These are phyloP conservation scores for Rutidosis leptorrhynchoides DNA, from an alignment of 129 eudicot genomes.

Conservation along the genomic window DNA sequence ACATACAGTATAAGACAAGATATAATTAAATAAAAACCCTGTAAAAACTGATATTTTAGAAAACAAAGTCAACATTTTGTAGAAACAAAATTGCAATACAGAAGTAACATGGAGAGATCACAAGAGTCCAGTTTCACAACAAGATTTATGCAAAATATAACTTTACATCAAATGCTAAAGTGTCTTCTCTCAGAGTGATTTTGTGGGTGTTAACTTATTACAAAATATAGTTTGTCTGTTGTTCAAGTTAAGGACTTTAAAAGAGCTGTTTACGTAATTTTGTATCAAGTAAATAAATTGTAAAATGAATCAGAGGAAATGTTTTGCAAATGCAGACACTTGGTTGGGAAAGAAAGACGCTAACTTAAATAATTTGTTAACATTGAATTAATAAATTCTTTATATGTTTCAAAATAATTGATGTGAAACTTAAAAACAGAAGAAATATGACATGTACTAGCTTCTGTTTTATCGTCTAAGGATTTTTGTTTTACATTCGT, in stretches of 20 bases:
- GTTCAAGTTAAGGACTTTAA: neutral
- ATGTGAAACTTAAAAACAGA: no score
- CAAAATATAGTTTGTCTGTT: neutral
- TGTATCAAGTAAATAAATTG: neutral
- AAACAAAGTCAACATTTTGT: neutral
- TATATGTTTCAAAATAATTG: neutral
- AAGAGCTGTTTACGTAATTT: neutral
- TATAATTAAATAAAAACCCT: no score
- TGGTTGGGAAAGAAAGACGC: no score
- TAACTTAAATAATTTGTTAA: slow-evolving; percentile 1
- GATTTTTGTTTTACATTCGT: no score
- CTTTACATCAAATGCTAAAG: no score
- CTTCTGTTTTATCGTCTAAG: no score
- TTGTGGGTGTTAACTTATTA: neutral
- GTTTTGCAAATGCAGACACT: no score
- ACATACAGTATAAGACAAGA: neutral
- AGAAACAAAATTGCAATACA: neutral
- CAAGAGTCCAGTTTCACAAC: neutral
- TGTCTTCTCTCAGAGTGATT: no score
- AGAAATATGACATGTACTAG: no score
- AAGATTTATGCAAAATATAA: no score
- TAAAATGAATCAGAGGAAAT: neutral
- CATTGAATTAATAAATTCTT: neutral
- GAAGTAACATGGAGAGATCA: neutral
- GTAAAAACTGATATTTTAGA: neutral